Percentiles rank a stretch among this genome's conserved stretches.
These are phyloP conservation scores for Pestalotiopsis sp. DNA, from an alignment of 2,329 filamentous ascomycete species.

Conservation along the genomic window DNA sequence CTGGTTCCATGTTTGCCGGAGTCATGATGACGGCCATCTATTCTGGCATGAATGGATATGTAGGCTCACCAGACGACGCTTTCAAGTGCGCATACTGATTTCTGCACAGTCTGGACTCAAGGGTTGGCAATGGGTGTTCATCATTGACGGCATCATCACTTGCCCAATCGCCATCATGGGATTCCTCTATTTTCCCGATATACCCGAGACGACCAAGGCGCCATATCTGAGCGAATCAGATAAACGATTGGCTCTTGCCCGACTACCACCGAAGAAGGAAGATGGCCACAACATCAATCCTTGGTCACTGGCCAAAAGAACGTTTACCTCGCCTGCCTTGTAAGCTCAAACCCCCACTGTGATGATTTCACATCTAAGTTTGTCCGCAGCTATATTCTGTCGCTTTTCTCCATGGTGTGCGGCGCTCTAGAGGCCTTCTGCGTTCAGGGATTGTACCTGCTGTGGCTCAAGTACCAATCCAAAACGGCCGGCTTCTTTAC, in stretches of 20 bases:
- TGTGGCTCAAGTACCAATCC: constrained; percentile 26
- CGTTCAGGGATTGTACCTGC: constrained; percentile 26
- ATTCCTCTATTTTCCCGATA: constrained; percentile 46
- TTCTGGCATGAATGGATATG: constrained; percentile 39
- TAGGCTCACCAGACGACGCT: background rate
- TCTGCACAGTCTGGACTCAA: constrained; percentile 27
- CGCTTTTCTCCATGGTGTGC: constrained; percentile 37
- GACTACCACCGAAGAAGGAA: constrained; percentile 32
- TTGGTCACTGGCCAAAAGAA: constrained; percentile 29
- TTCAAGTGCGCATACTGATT: background rate
- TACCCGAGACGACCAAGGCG: constrained; percentile 41
- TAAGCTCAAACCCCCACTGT: background rate
- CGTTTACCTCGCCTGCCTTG: constrained; percentile 29
- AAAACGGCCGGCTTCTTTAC: constrained; percentile 17
- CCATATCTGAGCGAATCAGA: constrained; percentile 39
- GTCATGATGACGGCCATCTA: constrained; percentile 54
- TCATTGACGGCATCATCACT: constrained; percentile 59
- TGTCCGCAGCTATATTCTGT: constrained; percentile 33
- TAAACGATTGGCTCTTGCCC: constrained; percentile 32
- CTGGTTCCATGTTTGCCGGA: constrained; percentile 56
- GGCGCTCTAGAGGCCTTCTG: constrained; percentile 36
- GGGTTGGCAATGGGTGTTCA: constrained; percentile 55
- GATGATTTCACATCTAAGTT: background rate
- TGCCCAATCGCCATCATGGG: constrained; percentile 54
- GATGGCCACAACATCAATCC: constrained; percentile 38